Conservation (phyloP, 192 early-diverging fungal genomes). For the Coemansia sp. region DNA sequence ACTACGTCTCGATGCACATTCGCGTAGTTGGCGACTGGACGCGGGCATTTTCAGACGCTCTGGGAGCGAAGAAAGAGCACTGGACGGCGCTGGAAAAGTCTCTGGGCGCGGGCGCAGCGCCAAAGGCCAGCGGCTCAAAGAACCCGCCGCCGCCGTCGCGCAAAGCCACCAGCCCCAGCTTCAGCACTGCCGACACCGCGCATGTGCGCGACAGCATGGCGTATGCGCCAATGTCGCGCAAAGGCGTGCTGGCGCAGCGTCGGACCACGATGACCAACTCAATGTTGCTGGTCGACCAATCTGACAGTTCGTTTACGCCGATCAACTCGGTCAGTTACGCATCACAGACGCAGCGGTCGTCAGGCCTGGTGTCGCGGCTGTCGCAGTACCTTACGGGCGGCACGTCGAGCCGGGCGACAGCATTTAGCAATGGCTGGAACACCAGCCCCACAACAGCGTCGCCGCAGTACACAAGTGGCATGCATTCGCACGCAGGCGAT, state of each 20-base stretch:
- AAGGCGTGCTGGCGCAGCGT: constrained; percentile 6
- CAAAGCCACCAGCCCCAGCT: constrained; percentile 15
- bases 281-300: constrained; percentile 50
- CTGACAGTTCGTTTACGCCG: constrained; percentile 19
- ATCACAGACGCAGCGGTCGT: constrained; percentile 10
- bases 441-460: constrained; percentile 7
- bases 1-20: constrained; percentile 73
- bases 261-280: constrained; percentile 32
- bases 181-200: background rate
- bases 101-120: constrained; percentile 16
- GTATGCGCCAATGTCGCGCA: constrained; percentile 33
- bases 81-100: constrained; percentile 55
- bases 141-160: constrained; percentile 26
- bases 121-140: constrained; percentile 8
- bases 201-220: constrained; percentile 38
- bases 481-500: background rate
- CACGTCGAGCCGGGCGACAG: background rate
- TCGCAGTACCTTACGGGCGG: constrained; percentile 41
- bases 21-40: constrained; percentile 80
- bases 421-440: constrained; percentile 13
- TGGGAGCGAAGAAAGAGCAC: constrained; percentile 66
- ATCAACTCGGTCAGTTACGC: constrained; percentile 7
- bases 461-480: background rate
- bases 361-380: constrained; percentile 36
- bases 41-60: constrained; percentile 61